These are phyloP conservation scores for Corymbia maculata DNA, from an alignment of 345 rosid genomes.

Conservation along the genomic window DNA sequence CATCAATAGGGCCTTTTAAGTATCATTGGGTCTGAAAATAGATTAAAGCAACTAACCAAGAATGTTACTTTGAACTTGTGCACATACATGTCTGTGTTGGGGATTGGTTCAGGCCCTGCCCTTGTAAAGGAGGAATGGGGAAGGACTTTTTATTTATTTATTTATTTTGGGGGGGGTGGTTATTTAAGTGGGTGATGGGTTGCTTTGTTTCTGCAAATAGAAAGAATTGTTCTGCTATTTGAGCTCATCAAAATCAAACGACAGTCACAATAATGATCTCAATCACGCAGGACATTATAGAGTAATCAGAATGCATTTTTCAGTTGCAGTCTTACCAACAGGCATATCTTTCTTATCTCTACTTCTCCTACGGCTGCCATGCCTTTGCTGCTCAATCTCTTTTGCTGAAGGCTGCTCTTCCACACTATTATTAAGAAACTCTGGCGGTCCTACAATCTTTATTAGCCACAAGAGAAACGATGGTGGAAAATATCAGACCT, in stretches of 20 bases:
- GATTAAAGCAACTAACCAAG: neutral
- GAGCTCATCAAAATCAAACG: neutral
- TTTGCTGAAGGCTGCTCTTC: constrained; percentile 33
- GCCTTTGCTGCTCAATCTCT: constrained; percentile 36
- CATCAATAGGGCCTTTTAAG: neutral
- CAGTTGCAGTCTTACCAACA: constrained; percentile 26
- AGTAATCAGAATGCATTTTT: neutral
- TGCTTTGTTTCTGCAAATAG: neutral
- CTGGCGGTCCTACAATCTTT: constrained; percentile 86
- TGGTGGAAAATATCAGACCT: neutral
- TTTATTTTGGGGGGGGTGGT: neutral
- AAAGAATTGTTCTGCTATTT: neutral
- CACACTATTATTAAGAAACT: constrained; percentile 62
- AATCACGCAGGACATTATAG: neutral
- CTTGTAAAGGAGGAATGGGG: neutral
- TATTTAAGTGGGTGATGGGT: neutral
- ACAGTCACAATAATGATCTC: neutral
- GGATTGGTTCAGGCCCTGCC: neutral
- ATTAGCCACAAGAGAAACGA: constrained; percentile 6
- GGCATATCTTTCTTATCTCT: constrained; percentile 62
- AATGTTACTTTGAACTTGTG: neutral
- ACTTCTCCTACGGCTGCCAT: constrained; percentile 32
- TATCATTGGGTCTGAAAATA: neutral
- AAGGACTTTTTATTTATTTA: neutral
- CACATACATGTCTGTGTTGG: neutral